Evolutionary conservation across 1,284 basidiomycete genomes (phyloP).

Genomic region (Ustilago nuda): DNA sequence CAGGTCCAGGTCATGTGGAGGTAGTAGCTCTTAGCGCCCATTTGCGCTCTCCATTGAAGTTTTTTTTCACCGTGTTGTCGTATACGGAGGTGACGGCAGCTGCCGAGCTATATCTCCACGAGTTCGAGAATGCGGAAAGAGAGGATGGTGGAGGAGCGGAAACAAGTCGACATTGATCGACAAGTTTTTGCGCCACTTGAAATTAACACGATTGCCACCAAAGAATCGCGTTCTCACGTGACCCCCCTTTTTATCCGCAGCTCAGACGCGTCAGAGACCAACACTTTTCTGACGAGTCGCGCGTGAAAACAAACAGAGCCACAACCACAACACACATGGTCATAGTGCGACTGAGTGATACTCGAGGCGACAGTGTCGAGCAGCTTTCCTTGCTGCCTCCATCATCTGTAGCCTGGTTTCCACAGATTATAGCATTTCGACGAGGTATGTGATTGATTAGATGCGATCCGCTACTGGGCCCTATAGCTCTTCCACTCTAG

Average conservation of each 20-base stretch:
- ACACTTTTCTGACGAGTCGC: constrained; percentile 17
- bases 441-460: background rate
- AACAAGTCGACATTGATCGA: background rate
- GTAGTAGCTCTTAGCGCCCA: background rate
- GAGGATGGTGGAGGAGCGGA: constrained; percentile 5
- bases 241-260: constrained; percentile 3
- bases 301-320: constrained; percentile 10
- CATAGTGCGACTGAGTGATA: background rate
- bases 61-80: background rate
- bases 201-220: constrained; percentile 9
- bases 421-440: background rate
- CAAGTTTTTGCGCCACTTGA: background rate
- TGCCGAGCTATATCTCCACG: background rate
- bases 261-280: constrained; percentile 27
- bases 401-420: background rate
- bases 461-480: background rate
- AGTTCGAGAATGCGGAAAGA: background rate
- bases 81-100: too few relatives aligned
- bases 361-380: background rate
- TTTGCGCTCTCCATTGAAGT: background rate
- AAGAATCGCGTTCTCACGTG: constrained; percentile 13
- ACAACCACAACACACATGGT: background rate
- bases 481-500: background rate
- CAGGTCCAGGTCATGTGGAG: constrained; percentile 11
- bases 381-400: background rate